Conservation (phyloP, 1,284 basidiomycete species). For the Cerrena zonata region DNA sequence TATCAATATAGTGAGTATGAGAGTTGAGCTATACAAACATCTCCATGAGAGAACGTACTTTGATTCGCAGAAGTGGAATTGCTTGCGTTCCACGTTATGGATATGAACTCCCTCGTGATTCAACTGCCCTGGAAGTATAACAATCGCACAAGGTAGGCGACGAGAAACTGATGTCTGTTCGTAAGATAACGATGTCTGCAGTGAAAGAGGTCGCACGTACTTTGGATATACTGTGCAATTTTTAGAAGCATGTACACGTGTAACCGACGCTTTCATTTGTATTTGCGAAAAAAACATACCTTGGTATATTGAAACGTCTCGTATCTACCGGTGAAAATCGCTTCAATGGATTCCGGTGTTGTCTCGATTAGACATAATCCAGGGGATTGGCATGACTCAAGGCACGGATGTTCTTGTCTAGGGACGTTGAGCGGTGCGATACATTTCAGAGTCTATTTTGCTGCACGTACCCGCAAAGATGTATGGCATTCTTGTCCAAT, state of each 20-base stretch:
- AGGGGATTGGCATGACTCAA: constrained; percentile 33
- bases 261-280: no score
- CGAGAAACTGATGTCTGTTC: constrained; percentile 45
- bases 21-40: not conserved
- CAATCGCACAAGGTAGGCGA: constrained; percentile 42
- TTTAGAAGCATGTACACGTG: no score
- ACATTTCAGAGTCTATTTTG: no score
- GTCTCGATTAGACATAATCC: constrained; percentile 57
- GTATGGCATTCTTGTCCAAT: constrained; percentile 33
- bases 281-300: no score
- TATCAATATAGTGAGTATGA: no score
- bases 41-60: constrained; percentile 27
- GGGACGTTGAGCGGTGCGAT: no score
- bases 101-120: constrained; percentile 43
- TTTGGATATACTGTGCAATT: no score
- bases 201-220: no score
- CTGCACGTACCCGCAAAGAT: constrained; percentile 58
- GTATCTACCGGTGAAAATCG: constrained; percentile 45
- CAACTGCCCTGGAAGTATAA: constrained; percentile 37
- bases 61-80: constrained; percentile 40
- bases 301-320: constrained; percentile 47
- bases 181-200: no score
- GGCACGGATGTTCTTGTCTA: constrained; percentile 48
- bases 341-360: constrained; percentile 50
- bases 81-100: constrained; percentile 36